Evolutionary conservation across 2,329 filamentous ascomycete species (phyloP).

Genomic region (Aspergillus pseudoglaucus): DNA sequence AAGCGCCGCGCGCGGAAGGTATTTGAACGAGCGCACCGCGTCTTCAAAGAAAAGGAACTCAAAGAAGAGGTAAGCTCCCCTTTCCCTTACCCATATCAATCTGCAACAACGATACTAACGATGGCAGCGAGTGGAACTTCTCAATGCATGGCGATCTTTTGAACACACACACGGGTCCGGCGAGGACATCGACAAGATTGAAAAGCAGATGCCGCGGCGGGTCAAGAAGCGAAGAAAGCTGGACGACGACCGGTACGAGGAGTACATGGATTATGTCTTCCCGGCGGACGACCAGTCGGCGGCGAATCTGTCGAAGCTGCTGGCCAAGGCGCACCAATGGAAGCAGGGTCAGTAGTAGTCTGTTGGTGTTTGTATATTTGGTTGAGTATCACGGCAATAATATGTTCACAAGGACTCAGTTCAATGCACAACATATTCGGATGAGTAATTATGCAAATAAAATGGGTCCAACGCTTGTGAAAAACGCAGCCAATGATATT

Average conservation of each 20-base stretch:
- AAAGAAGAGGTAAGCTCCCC: constrained; percentile 64
- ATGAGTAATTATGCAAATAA: no score
- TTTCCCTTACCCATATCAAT: constrained; percentile 1
- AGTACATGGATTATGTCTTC: constrained; percentile 97
- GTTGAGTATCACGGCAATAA: background rate
- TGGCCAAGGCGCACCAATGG: constrained; percentile 83
- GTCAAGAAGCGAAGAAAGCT: constrained; percentile 88
- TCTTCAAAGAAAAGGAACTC: constrained; percentile 81
- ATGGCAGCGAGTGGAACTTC: constrained; percentile 66
- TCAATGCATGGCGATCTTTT: constrained; percentile 89
- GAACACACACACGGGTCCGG: constrained; percentile 74
- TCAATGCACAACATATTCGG: background rate
- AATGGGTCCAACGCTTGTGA: no score
- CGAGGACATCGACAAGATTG: constrained; percentile 72
- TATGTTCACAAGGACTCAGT: background rate
- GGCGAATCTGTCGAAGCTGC: constrained; percentile 72
- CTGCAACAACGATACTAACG: constrained; percentile 25
- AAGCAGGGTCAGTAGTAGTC: constrained; percentile 55
- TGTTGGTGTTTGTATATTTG: background rate
- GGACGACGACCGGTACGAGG: constrained; percentile 90
- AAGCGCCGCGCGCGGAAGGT: constrained; percentile 75
- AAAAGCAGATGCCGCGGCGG: constrained; percentile 87
- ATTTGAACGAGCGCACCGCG: constrained; percentile 77
- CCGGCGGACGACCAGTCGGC: constrained; percentile 86
- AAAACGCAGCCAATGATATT: no score